A percentile compares a stretch with the other conserved stretches of the same genome.
These are phyloP conservation scores for Syzygium jambos DNA, from an alignment of 345 rosid species.

Conservation along the genomic window DNA sequence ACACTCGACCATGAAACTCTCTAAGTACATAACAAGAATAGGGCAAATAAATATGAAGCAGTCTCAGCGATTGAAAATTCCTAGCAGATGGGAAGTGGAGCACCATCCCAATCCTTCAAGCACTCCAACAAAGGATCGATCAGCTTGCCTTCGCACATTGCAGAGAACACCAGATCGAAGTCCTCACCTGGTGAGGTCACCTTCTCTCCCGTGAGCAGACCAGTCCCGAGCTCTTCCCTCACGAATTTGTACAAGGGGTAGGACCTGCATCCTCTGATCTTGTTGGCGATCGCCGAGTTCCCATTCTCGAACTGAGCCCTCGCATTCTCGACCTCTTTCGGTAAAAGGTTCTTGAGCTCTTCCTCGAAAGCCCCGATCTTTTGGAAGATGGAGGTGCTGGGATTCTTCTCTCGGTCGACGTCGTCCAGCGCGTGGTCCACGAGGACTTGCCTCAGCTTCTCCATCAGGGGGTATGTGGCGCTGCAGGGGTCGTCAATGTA, in stretches of 20 bases:
- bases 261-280: conserved; percentile 64
- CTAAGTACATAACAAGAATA: neutral
- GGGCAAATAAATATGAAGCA: neutral
- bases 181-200: conserved; percentile 64
- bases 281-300: conserved; percentile 35
- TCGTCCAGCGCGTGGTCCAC: conserved; percentile 57
- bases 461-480: conserved; percentile 49
- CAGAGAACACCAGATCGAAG: conserved; percentile 53
- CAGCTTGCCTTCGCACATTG: conserved; percentile 51
- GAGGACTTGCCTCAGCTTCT: conserved; percentile 50
- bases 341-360: conserved; percentile 39
- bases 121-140: conserved; percentile 69
- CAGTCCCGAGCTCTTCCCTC: conserved; percentile 47
- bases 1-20: neutral
- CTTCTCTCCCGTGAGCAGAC: conserved; percentile 57
- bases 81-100: conserved; percentile 54
- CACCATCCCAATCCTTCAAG: conserved; percentile 68
- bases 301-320: conserved; percentile 46
- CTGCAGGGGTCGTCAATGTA: conserved; percentile 69
- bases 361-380: conserved; percentile 59
- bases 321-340: conserved; percentile 50
- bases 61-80: neutral
- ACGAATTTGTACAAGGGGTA: conserved; percentile 63
- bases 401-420: conserved; percentile 43
- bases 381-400: conserved; percentile 44